A percentile compares a stretch with the other conserved stretches of the same genome.
These are phyloP conservation scores for Chaetomium cochliodes DNA, from an alignment of 495 filamentous ascomycete genomes.

Conservation along the genomic window DNA sequence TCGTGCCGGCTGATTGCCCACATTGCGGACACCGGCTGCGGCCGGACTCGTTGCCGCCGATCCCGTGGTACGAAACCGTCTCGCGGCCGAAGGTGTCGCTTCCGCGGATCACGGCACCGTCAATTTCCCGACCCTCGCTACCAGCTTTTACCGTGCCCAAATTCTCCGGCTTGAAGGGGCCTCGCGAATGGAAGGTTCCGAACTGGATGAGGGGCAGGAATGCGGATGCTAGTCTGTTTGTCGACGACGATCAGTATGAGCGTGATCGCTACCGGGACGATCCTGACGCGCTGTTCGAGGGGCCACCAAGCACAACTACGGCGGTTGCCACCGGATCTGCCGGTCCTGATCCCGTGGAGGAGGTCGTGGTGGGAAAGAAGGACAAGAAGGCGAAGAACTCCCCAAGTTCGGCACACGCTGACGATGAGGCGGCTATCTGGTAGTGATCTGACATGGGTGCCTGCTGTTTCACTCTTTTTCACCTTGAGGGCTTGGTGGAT, in stretches of 20 bases:
- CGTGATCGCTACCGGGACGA: conserved; percentile 30
- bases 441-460: neutral
- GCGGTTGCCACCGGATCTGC: conserved; percentile 13
- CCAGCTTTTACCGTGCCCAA: conserved; percentile 17
- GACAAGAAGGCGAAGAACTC: conserved; percentile 6
- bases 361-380: conserved; percentile 28
- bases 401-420: neutral
- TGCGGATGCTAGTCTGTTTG: conserved; percentile 32
- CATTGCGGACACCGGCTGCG: conserved; percentile 42
- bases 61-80: conserved; percentile 41
- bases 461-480: neutral
- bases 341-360: conserved; percentile 16
- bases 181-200: conserved; percentile 34
- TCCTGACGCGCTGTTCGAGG: conserved; percentile 12
- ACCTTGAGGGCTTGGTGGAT: neutral
- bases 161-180: conserved; percentile 21
- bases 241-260: conserved; percentile 29
- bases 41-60: conserved; percentile 32
- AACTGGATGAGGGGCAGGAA: conserved; percentile 30
- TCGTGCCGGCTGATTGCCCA: conserved; percentile 41
- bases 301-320: conserved; percentile 3
- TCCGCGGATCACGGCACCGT: conserved; percentile 19
- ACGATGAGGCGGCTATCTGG: neutral
- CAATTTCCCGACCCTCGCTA: conserved; percentile 8
- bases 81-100: conserved; percentile 27